Base-by-base conservation (phyloP, 169 alveolate genomes). In the Cyclospora cayetanensis region DNA sequence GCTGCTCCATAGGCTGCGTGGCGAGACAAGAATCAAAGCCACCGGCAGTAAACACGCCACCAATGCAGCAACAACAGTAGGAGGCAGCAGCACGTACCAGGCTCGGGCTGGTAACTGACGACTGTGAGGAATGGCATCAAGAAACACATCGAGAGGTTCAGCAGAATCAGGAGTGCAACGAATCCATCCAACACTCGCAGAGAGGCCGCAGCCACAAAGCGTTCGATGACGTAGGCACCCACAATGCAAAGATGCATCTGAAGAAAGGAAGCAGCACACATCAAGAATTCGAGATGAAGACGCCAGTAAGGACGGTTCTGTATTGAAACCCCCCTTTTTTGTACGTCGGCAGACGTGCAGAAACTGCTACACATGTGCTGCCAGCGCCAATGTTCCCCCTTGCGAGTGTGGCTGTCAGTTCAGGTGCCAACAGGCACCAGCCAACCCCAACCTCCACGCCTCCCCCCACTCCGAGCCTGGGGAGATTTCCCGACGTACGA, bases 51-150 rank as follows among this genome's bases (percentile, higher is more conserved):
- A 15, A 41, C 31, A 25, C n/a, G 37, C 41, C 18, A 41, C 11
- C n/a, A 55, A 25, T n/a, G 70, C 70, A 55, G 41, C 77, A 66
- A 42, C 77, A 66, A 42, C 77, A 66, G 41, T 42, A 66, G 29
- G 29, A 68, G 0, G 46, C 15, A 1, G 39, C 46, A 4, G 18
- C 68, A 55, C 76, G 11, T 86, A 93, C 95, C 77, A n/a, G 98
- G 98, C 22, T 97, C 96, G n/a, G 98, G 94, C 55, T 95, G 94
- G 60, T 90, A 94, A 34, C 85, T 86, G 27, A 92, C 89, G 41
- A 97, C 97, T 0, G 98, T 96, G 79, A 94, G 94, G 79, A 94
- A 97, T 25, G 98, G 98, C 66, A 95, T 90, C 79, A 94, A 65
- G 63, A 97, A 93, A 37, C 97, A 94, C 82, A 96, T 95, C 22